Evolutionary conservation across 768 basidiomycete genomes (phyloP).

Genomic region (Dacryopinax primogenitus): DNA sequence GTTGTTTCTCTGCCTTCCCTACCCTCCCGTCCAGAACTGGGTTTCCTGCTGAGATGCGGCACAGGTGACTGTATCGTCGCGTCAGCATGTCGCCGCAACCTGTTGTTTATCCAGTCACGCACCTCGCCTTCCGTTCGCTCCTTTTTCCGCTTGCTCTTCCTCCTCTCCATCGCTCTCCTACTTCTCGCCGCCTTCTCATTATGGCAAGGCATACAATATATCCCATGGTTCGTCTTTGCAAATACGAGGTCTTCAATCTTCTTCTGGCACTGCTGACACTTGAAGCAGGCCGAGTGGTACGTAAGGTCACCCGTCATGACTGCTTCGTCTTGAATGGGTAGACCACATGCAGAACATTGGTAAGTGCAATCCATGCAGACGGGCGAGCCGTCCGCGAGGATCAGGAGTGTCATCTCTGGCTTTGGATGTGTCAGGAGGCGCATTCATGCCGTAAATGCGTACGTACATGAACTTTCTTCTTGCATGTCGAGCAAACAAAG

Average conservation of each 20-base stretch:
- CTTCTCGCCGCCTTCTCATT: constrained; percentile 94
- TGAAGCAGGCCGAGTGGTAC: constrained; percentile 97
- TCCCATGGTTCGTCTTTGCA: constrained; percentile 94
- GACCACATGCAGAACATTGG: constrained; percentile 87
- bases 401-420: constrained; percentile 91
- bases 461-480: constrained; percentile 13
- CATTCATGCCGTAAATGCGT: not conserved
- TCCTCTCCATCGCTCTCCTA: constrained; percentile 78
- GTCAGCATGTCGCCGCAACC: constrained; percentile 8
- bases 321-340: constrained; percentile 93
- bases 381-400: constrained; percentile 95
- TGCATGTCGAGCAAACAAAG: constrained; percentile 12
- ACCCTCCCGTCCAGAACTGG: constrained; percentile 13
- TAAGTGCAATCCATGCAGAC: constrained; percentile 90
- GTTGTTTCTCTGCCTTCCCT: too few relatives aligned
- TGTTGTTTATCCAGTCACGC: constrained; percentile 14
- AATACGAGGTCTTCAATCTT: constrained; percentile 97
- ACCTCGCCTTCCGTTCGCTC: constrained; percentile 22
- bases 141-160: constrained; percentile 42
- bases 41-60: constrained; percentile 11
- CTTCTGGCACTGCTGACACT: constrained; percentile 87
- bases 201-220: constrained; percentile 98
- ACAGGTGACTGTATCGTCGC: constrained; percentile 2
- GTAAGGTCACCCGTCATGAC: constrained; percentile 98
- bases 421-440: constrained; percentile 10